Percentiles rank a stretch among this genome's conserved stretches.
These are phyloP conservation scores for Penicillium sclerotigenum DNA, from an alignment of 2,329 filamentous ascomycete genomes.

Conservation along the genomic window DNA sequence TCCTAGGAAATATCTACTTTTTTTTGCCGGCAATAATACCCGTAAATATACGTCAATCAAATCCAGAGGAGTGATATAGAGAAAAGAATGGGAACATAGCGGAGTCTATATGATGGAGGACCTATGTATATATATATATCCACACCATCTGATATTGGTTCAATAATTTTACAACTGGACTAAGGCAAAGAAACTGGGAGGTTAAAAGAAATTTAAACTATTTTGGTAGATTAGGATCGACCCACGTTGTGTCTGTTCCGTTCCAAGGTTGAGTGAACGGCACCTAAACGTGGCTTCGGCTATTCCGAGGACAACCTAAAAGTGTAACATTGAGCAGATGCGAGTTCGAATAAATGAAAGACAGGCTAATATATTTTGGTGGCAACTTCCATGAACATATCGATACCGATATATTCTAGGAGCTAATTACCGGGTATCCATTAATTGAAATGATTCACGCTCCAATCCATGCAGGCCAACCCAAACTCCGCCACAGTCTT, in stretches of 20 bases:
- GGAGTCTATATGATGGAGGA: neutral
- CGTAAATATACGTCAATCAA: neutral
- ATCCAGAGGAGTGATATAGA: neutral
- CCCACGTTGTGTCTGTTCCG: neutral
- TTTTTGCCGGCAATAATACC: neutral
- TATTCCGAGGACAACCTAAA: neutral
- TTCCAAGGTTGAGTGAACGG: neutral
- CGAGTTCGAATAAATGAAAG: neutral
- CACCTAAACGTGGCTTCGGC: neutral
- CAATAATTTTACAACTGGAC: neutral
- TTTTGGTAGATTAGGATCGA: neutral
- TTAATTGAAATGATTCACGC: constrained; percentile 1
- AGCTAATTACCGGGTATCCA: constrained; percentile 4
- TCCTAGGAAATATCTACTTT: neutral
- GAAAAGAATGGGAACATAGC: neutral
- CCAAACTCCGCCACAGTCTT: constrained; percentile 7
- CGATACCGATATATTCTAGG: neutral
- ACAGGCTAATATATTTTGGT: neutral
- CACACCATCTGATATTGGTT: neutral
- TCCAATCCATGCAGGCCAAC: constrained; percentile 16
- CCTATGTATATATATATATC: neutral
- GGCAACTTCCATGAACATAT: neutral
- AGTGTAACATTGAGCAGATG: neutral
- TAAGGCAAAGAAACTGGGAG: neutral
- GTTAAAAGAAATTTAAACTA: neutral